These are phyloP conservation scores for Alloteropsis semialata DNA, from an alignment of 176 grass and related monocot genomes.

Conservation along the genomic window DNA sequence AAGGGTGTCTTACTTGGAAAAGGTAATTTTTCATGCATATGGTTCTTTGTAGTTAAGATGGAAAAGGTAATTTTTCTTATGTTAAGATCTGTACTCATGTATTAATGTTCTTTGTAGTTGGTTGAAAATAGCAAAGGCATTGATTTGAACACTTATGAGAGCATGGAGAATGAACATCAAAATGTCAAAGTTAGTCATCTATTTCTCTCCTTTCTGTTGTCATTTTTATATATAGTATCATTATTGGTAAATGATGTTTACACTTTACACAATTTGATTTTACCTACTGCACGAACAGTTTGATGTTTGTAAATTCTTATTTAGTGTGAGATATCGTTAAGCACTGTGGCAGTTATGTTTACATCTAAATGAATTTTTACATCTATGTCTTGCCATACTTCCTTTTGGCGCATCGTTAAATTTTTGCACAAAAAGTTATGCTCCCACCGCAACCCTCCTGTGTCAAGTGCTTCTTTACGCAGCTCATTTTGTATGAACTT, in stretches of 20 bases:
- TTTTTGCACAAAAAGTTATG: background rate
- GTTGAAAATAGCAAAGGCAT: constrained; percentile 73
- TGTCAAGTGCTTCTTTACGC: constrained; percentile 13
- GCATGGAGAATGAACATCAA: constrained; percentile 76
- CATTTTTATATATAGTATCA: background rate
- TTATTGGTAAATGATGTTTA: background rate
- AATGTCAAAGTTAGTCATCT: constrained; percentile 61
- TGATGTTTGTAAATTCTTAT: background rate
- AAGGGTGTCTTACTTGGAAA: constrained; percentile 72
- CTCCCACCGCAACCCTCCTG: background rate
- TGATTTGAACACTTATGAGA: constrained; percentile 70
- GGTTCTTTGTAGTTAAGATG: too few species aligned
- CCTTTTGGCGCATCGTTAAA: background rate
- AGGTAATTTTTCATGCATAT: constrained; percentile 54
- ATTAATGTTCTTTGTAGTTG: constrained; percentile 53
- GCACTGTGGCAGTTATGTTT: background rate
- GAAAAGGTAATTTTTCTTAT: constrained; percentile 15
- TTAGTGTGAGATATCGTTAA: background rate
- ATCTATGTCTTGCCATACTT: background rate
- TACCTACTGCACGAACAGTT: too few species aligned
- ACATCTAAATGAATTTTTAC: background rate
- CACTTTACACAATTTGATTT: background rate
- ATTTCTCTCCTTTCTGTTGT: background rate
- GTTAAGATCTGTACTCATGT: constrained; percentile 2
- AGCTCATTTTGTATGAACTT: background rate